Conservation (phyloP, 495 filamentous ascomycete species). For the Darksidea phi region DNA sequence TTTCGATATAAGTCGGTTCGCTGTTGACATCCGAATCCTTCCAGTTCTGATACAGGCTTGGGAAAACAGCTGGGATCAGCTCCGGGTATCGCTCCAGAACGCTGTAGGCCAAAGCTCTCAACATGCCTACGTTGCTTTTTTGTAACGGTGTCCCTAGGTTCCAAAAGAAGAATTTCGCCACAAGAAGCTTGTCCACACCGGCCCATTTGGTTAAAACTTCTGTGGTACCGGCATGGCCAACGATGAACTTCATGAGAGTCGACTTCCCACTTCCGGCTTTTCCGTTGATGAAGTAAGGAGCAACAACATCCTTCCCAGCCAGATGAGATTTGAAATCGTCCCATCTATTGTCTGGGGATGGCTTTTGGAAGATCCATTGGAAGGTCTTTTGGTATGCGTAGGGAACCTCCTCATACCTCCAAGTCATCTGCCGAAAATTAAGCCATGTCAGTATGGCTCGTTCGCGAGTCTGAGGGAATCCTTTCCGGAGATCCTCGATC, state of each 20-base stretch:
- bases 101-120: slow-evolving; percentile 41
- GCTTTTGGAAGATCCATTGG: slow-evolving; percentile 5
- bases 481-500: neutral
- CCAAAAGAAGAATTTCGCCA: slow-evolving; percentile 47
- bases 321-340: slow-evolving; percentile 1
- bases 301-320: neutral
- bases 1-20: neutral
- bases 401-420: slow-evolving; percentile 3
- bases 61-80: neutral
- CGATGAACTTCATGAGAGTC: slow-evolving; percentile 22
- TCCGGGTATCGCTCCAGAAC: neutral
- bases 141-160: slow-evolving; percentile 45
- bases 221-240: neutral
- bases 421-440: slow-evolving; percentile 3
- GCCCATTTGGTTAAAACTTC: neutral
- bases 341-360: neutral
- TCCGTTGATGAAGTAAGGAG: slow-evolving; percentile 10
- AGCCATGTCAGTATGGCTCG: neutral
- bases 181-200: slow-evolving; percentile 26
- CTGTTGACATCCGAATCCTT: neutral
- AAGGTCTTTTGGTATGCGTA: slow-evolving; percentile 3
- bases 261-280: slow-evolving; percentile 21
- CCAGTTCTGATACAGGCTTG: neutral
- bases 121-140: slow-evolving; percentile 46
- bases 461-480: neutral